These are phyloP conservation scores for Dentipellis sp. DNA, from an alignment of 768 basidiomycete genomes.

Conservation along the genomic window DNA sequence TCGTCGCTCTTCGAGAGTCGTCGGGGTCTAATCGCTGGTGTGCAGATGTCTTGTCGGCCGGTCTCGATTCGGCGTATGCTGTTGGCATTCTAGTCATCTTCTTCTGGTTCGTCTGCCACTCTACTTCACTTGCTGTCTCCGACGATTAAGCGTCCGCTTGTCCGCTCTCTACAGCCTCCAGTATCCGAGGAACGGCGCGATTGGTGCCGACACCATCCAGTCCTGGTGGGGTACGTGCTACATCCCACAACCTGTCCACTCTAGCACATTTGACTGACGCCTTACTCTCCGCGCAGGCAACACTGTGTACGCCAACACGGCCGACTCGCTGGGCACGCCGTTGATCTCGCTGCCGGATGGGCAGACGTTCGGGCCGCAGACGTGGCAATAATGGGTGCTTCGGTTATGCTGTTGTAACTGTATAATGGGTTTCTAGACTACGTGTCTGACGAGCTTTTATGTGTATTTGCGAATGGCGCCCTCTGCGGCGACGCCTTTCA, in stretches of 20 bases:
- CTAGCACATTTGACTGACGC: neutral
- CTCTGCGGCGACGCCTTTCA: too few relatives aligned
- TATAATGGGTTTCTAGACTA: too few relatives aligned
- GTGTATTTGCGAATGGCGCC: too few relatives aligned
- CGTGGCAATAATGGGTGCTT: neutral
- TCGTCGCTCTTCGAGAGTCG: too few relatives aligned
- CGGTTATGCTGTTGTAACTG: neutral
- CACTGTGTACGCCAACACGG: neutral
- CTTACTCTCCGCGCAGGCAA: neutral
- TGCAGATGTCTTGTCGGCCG: constrained; percentile 9
- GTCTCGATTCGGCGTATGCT: constrained; percentile 10
- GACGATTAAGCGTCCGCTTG: neutral
- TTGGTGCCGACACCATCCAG: constrained; percentile 24
- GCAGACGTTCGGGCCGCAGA: constrained; percentile 5
- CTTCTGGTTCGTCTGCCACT: constrained; percentile 10
- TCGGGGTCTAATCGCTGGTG: neutral
- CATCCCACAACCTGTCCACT: neutral
- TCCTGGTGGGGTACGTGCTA: constrained; percentile 25
- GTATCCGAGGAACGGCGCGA: constrained; percentile 24
- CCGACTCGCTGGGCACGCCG: constrained; percentile 12
- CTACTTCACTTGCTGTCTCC: neutral
- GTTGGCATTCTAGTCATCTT: constrained; percentile 20
- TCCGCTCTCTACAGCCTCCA: constrained; percentile 16
- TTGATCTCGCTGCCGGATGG: constrained; percentile 16
- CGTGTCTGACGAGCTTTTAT: too few relatives aligned